A percentile compares a stretch with the other conserved stretches of the same genome.
Conservation (phyloP, 148 eudicot species). For the Diospyros lotus region DNA sequence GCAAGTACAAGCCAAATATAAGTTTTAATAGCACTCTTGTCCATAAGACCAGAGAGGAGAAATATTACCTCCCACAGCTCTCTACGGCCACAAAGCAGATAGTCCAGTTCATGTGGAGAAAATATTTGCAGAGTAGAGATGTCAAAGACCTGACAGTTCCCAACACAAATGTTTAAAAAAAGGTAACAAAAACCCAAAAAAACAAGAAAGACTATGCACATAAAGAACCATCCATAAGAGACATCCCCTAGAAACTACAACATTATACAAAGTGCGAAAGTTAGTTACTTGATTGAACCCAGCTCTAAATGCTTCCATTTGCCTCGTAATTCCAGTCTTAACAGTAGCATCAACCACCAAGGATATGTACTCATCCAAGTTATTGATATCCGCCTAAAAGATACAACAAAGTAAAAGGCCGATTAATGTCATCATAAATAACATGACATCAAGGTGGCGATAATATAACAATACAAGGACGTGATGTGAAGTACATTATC, state of each 20-base stretch:
- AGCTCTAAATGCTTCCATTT: slow-evolving; percentile 91
- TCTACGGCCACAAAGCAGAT: slow-evolving; percentile 86
- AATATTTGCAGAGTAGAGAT: slow-evolving; percentile 75
- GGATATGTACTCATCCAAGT: slow-evolving; percentile 77
- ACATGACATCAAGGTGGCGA: not conserved
- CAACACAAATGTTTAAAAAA: not conserved
- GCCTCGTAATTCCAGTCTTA: slow-evolving; percentile 64
- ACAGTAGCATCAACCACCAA: slow-evolving; percentile 90
- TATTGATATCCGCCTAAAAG: slow-evolving; percentile 67
- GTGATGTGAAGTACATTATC: slow-evolving; percentile 47
- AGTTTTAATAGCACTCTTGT: not conserved
- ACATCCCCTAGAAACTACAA: not conserved
- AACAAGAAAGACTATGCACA: not conserved
- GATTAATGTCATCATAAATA: not conserved
- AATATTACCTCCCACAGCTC: slow-evolving; percentile 85
- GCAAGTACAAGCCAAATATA: not conserved
- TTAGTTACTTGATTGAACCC: slow-evolving; percentile 79
- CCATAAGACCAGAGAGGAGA: not conserved
- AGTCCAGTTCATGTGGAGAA: slow-evolving; percentile 81
- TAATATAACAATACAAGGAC: not conserved
- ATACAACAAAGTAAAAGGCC: not conserved
- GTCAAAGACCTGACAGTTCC: slow-evolving; percentile 62
- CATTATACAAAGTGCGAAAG: not conserved
- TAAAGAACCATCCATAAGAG: not conserved
- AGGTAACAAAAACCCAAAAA: not conserved